Evolutionary conservation across 2,329 filamentous ascomycete species (phyloP).

Genomic region (Endoconidiophora polonica): DNA sequence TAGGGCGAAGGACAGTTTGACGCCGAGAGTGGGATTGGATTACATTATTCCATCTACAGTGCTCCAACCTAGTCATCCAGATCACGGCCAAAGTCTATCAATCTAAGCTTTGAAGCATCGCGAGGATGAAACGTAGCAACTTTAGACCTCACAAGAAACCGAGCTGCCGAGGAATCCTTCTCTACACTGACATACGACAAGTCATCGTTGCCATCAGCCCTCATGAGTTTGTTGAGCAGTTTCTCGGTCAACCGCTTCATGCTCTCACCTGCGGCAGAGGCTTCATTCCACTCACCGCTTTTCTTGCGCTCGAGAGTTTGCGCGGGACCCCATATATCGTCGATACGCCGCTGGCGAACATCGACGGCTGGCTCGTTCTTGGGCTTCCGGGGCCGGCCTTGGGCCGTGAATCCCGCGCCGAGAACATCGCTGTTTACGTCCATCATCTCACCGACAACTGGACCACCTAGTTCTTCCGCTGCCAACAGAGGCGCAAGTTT

Average conservation of each 20-base stretch:
- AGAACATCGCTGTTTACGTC: conserved; percentile 45
- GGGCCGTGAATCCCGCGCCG: conserved; percentile 41
- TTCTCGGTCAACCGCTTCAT: conserved; percentile 44
- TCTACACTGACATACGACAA: conserved; percentile 41
- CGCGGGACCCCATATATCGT: conserved; percentile 42
- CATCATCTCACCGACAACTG: conserved; percentile 59
- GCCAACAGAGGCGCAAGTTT: conserved; percentile 60
- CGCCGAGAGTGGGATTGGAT: no score
- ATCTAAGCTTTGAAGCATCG: conserved; percentile 40
- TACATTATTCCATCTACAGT: background rate
- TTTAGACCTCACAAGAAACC: conserved; percentile 48
- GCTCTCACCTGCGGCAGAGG: conserved; percentile 34
- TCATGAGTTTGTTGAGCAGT: conserved; percentile 40
- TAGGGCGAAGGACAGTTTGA: no score
- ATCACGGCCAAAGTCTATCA: conserved; percentile 49
- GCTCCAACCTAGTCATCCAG: conserved; percentile 31
- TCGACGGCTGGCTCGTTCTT: conserved; percentile 28
- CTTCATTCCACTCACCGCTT: conserved; percentile 26
- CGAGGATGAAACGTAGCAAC: conserved; percentile 50
- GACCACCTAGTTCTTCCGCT: conserved; percentile 68
- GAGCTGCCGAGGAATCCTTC: conserved; percentile 43
- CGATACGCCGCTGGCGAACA: conserved; percentile 42
- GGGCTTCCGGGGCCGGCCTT: conserved; percentile 37
- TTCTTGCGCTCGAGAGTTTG: conserved; percentile 16
- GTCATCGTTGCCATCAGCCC: conserved; percentile 36